These are phyloP conservation scores for Backusella liffmaniae DNA, from an alignment of 192 early-diverging fungal species.

Conservation along the genomic window DNA sequence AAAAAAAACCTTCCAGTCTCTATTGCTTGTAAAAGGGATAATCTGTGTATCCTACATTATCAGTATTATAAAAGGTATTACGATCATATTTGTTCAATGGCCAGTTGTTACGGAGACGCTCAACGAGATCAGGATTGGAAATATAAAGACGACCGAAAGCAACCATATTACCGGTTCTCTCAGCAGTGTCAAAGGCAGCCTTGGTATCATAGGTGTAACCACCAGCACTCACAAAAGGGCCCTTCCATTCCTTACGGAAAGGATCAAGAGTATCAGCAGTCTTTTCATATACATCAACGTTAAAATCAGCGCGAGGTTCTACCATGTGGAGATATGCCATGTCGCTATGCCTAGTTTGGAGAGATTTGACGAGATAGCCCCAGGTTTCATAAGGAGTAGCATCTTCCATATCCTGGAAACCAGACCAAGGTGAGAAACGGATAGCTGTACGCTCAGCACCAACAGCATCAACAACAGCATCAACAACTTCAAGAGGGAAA, in stretches of 20 bases:
- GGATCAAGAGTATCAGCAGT: constrained; percentile 7
- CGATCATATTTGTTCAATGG: constrained; percentile 31
- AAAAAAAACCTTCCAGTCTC: background rate
- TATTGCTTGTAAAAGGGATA: constrained; percentile 26
- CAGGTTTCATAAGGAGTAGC: constrained; percentile 29
- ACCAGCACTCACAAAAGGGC: constrained; percentile 27
- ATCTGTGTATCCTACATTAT: constrained; percentile 30
- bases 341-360: constrained; percentile 26
- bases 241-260: constrained; percentile 24
- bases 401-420: constrained; percentile 34
- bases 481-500: constrained; percentile 28
- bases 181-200: constrained; percentile 8
- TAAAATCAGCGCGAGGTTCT: constrained; percentile 28
- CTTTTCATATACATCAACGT: constrained; percentile 39
- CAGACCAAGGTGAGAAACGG: constrained; percentile 29
- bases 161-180: constrained; percentile 23
- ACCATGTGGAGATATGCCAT: constrained; percentile 40
- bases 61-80: constrained; percentile 21
- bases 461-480: constrained; percentile 22
- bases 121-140: constrained; percentile 37
- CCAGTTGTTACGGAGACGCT: constrained; percentile 24
- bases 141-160: constrained; percentile 34
- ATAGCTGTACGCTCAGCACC: constrained; percentile 35
- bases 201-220: constrained; percentile 15
- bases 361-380: constrained; percentile 12